phyloP scores from a whole-genome alignment of 2,329 filamentous ascomycete species.

The Penicillium sp. region DNA sequence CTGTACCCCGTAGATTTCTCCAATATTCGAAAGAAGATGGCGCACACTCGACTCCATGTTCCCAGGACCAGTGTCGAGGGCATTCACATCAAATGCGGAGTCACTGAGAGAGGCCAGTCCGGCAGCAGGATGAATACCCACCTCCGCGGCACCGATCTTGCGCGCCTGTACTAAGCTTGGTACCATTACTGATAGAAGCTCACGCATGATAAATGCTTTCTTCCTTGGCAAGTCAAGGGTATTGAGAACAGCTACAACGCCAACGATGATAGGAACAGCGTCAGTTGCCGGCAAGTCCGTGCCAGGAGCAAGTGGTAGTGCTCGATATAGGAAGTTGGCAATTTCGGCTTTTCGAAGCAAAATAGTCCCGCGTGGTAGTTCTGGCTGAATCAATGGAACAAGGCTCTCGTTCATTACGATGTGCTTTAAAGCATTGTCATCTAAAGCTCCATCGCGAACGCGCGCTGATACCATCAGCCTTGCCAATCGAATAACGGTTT shows the following conservation, averaged over 20 bases:
- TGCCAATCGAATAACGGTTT: conserved; percentile 54
- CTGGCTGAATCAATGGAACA: conserved; percentile 31
- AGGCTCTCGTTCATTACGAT: conserved; percentile 55
- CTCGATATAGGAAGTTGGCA: conserved; percentile 61
- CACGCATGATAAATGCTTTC: conserved; percentile 83
- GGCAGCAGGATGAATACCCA: conserved; percentile 90
- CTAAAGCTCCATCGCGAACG: conserved; percentile 49
- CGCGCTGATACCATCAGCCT: conserved; percentile 52
- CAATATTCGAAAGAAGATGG: conserved; percentile 37
- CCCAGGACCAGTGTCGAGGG: conserved; percentile 40
- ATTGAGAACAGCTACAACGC: conserved; percentile 81
- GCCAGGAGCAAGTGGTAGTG: conserved; percentile 60
- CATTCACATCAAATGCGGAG: conserved; percentile 46
- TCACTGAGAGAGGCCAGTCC: conserved; percentile 69
- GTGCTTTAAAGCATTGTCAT: conserved; percentile 53
- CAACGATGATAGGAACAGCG: conserved; percentile 73
- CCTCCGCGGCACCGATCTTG: conserved; percentile 90
- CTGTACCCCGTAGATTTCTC: conserved; percentile 42
- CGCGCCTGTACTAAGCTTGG: conserved; percentile 83
- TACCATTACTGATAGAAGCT: conserved; percentile 77
- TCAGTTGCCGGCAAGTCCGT: conserved; percentile 69
- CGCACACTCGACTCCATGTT: conserved; percentile 44
- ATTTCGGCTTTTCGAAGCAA: conserved; percentile 61
- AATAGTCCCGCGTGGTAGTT: conserved; percentile 36
- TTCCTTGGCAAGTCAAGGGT: conserved; percentile 77